Evolutionary conservation across 257 asterid species (phyloP).

Genomic region (Solanum virginianum): DNA sequence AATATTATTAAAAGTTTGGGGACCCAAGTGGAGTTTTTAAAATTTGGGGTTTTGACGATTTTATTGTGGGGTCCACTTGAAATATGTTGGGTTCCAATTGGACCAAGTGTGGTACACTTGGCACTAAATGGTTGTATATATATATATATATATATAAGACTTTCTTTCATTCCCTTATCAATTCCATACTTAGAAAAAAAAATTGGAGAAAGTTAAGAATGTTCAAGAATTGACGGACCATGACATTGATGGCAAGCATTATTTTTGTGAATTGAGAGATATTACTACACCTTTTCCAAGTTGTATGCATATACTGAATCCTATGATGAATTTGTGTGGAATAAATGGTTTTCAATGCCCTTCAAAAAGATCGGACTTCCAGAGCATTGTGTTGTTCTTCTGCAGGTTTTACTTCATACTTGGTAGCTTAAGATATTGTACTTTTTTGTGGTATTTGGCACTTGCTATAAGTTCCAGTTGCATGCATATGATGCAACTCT

Average conservation of each 20-base stretch:
- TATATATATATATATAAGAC: too few species aligned
- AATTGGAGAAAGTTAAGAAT: constrained; percentile 63
- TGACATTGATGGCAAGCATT: constrained; percentile 91
- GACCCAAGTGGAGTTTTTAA: too few species aligned
- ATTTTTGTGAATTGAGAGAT: constrained; percentile 86
- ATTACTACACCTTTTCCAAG: constrained; percentile 94
- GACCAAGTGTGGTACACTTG: too few species aligned
- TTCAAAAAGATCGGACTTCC: constrained; percentile 81
- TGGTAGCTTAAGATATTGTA: constrained; percentile 25
- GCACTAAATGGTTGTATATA: too few species aligned
- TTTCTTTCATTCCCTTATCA: too few species aligned
- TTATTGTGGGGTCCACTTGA: too few species aligned
- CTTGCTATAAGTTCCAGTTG: too few species aligned
- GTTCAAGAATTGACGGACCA: constrained; percentile 80
- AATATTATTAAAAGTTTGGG: too few species aligned
- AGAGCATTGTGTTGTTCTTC: constrained; percentile 77
- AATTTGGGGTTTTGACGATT: too few species aligned
- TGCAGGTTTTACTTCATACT: constrained; percentile 62
- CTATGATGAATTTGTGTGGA: constrained; percentile 97
- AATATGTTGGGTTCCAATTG: too few species aligned
- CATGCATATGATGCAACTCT: too few species aligned
- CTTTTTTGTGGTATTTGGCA: neutral
- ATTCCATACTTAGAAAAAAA: too few species aligned
- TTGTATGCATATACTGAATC: constrained; percentile 58
- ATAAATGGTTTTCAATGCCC: constrained; percentile 85